Evolutionary conservation across 2,329 filamentous ascomycete species (phyloP), one percentile per base, ranked within the genome.

Genomic region (Didymella lethalis): DNA sequence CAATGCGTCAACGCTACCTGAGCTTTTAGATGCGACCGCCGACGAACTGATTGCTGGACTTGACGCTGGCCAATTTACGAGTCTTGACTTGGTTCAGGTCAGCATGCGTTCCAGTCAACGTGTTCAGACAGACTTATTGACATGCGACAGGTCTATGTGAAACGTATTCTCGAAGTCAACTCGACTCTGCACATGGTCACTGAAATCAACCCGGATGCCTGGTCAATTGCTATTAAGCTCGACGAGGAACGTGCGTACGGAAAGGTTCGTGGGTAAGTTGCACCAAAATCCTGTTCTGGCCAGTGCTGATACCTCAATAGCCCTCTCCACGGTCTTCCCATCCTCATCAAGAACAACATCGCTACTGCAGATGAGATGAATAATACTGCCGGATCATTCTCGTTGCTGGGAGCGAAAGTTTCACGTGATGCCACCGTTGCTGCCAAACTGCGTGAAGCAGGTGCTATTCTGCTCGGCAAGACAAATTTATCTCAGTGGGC

Each of bases 331-430:
- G 88, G 88, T 6, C 81, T 90, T 4, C 88, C 88, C 0, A 83
- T 90, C 25, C 75, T 90, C 5, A 80, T 90, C 75, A 90, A 90
- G 72, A 85, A 88, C 75, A 89, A 88, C 68, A 88, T 90, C 48
- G 87, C 84, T 14, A 90, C 87, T 0, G 71, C 76, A 2, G 87
- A 90, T 68, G 72, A 79, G 58, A 87, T 89, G 85, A 83, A 86
- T 67, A 89, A 85, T 62, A 87, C 85, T 1, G 80, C 87, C 3
- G 88, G 88, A 2, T 91, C 88, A 0, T 88, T 83, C 61, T 83
- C 86, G 1, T 79, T 91, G 0, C 67, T 87, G 0, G 86, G 87
- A 0, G 83, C 87, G 8, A 84, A 81, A 62, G 81, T 86, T 0
- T 80, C 82, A 8, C 71, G 77, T 23, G 88, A 90, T 65, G 82